phyloP scores from a whole-genome alignment of 192 early-diverging fungal species.

The Backusella tarrabulga region DNA sequence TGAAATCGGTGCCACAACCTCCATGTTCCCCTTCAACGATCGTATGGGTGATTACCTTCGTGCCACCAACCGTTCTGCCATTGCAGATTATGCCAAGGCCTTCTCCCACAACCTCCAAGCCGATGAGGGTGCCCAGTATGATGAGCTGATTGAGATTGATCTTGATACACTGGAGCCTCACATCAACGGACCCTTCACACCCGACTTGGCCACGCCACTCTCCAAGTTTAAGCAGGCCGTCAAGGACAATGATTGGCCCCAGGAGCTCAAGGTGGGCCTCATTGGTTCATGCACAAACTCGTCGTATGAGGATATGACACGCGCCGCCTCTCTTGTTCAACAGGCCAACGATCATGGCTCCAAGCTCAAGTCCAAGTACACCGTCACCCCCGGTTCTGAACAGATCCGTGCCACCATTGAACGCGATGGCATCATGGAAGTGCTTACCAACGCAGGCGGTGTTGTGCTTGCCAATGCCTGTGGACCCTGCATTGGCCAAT shows the following conservation, averaged over 20 bases:
- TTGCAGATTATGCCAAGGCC: conserved; percentile 75
- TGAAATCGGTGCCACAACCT: conserved; percentile 97
- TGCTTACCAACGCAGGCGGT: conserved; percentile 77
- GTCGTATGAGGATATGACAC: conserved; percentile 96
- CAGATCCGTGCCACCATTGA: conserved; percentile 96
- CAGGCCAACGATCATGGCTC: conserved; percentile 81
- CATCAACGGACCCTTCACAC: conserved; percentile 96
- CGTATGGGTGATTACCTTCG: conserved; percentile 91
- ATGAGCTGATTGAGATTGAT: conserved; percentile 94
- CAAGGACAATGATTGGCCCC: conserved; percentile 83
- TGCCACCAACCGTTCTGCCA: conserved; percentile 77
- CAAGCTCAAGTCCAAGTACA: conserved; percentile 80
- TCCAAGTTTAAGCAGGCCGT: conserved; percentile 90
- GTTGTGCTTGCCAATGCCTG: conserved; percentile 95
- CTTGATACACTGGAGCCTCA: conserved; percentile 91
- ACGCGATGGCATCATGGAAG: conserved; percentile 83
- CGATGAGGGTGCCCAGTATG: conserved; percentile 87
- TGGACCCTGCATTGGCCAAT: conserved; percentile 98
- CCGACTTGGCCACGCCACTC: conserved; percentile 93
- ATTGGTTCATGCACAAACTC: conserved; percentile 99
- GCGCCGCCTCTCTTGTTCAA: conserved; percentile 82
- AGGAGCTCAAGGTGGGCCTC: conserved; percentile 85
- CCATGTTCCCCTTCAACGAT: conserved; percentile 91
- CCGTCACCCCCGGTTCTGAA: conserved; percentile 95
- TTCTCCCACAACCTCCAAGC: conserved; percentile 89